Evolutionary conservation across 176 grass and related monocot genomes (phyloP), one percentile per base, ranked within the genome.

Genomic region (Oryza rufipogon): DNA sequence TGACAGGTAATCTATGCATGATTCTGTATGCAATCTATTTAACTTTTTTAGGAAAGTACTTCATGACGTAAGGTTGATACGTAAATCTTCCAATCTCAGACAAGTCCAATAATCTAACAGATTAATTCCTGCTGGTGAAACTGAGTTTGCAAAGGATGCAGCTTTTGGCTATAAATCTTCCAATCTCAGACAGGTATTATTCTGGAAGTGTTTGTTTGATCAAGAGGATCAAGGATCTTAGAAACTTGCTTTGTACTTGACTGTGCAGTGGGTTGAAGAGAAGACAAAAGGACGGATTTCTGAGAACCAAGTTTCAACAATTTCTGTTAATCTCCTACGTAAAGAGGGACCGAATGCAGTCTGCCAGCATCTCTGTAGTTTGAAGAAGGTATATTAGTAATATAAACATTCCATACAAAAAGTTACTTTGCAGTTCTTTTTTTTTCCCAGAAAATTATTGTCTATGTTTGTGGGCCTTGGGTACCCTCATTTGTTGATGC

Each of bases 161-260:
- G 67, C 91, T 77, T 98, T 98, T 94, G 95, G 95, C 68, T 98
- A 95, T 78, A 95, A 78, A 93, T 98, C 92, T 84, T 98, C 95
- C 61, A 87, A 98, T 95, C 95, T 98, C 52, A 95, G 82, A 92
- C 85, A 98, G 95, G 95, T 93, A 95, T n/a, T 8, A 41, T 76
- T 80, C 9, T 68, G 4, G 26, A 64, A 19, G 15, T 51, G 44
- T 76, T 87, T 77, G 70, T 22, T 75, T 70, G 39, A 17, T 47
- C 71, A 60, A 66, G 46, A 52, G 33, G 67, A 60, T 19, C 23
- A 71, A 26, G 68, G 1, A 38, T 17, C 77, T 61, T 68, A 86
- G 45, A 65, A 73, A 45, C 80, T 77, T 81, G 2, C 4, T 81
- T 68, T 77, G 70, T 75, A 58, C 78, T 63, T 90, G 68, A 87